Evolutionary conservation across 768 basidiomycete species (phyloP).

Genomic region (Amanita rubescens): DNA sequence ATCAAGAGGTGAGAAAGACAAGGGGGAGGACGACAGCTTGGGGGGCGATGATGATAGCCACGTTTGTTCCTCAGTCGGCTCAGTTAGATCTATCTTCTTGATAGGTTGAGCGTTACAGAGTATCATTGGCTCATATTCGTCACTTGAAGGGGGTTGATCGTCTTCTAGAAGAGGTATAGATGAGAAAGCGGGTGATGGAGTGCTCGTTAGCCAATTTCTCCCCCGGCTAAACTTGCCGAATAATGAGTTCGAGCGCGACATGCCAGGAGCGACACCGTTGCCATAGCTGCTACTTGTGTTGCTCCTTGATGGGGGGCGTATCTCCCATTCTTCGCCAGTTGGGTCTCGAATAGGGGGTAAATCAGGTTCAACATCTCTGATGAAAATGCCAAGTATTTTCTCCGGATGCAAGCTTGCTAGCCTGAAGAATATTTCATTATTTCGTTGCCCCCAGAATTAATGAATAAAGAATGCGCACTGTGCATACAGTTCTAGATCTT

Average conservation of each 20-base stretch:
- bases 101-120: background rate
- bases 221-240: no score
- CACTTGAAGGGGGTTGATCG: background rate
- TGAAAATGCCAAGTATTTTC: slow-evolving; percentile 74
- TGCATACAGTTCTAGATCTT: slow-evolving; percentile 88
- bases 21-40: background rate
- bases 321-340: slow-evolving; percentile 38
- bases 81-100: background rate
- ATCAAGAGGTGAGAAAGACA: background rate
- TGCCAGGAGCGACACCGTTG: background rate
- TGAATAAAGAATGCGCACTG: slow-evolving; percentile 29
- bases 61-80: background rate
- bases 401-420: slow-evolving; percentile 61
- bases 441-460: background rate
- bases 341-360: slow-evolving; percentile 51
- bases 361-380: slow-evolving; percentile 60
- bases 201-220: background rate
- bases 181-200: background rate
- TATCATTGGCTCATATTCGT: background rate
- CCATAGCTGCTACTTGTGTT: slow-evolving; percentile 1
- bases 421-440: slow-evolving; percentile 14
- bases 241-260: background rate
- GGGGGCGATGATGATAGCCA: background rate
- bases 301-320: slow-evolving; percentile 13
- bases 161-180: background rate